phyloP scores from a whole-genome alignment of 2,329 filamentous ascomycete species.

The Ceratocystis eucalypticola region DNA sequence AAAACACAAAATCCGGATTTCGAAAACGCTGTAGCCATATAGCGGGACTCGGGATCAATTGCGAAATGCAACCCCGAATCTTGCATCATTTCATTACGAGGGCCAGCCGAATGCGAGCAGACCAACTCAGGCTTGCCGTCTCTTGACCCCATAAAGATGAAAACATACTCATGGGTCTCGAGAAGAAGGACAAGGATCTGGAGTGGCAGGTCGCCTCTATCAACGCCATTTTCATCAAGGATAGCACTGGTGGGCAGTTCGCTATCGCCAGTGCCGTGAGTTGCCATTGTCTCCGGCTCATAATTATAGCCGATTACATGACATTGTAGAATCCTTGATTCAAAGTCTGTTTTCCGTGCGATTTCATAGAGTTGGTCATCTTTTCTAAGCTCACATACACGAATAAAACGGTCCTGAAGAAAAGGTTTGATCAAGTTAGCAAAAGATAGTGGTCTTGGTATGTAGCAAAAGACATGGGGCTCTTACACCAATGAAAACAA shows the following conservation, averaged over 20 bases:
- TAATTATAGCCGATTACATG: constrained; percentile 48
- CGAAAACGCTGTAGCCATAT: constrained; percentile 56
- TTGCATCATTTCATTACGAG: constrained; percentile 35
- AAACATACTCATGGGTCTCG: constrained; percentile 58
- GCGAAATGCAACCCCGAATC: constrained; percentile 54
- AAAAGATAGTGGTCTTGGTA: neutral
- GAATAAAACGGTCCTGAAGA: constrained; percentile 57
- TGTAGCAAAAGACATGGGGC: constrained; percentile 20
- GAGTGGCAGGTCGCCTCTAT: constrained; percentile 43
- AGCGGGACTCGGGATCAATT: constrained; percentile 61
- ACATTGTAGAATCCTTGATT: constrained; percentile 63
- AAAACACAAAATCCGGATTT: constrained; percentile 59
- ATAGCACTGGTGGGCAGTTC: constrained; percentile 2
- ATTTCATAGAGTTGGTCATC: constrained; percentile 62
- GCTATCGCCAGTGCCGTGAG: neutral
- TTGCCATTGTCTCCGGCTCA: neutral
- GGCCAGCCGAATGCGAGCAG: constrained; percentile 44
- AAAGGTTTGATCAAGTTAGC: neutral
- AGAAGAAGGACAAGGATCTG: constrained; percentile 69
- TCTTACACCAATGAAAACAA: constrained; percentile 69
- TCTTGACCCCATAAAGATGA: constrained; percentile 51
- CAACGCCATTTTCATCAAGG: constrained; percentile 16
- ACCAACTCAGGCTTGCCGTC: constrained; percentile 45
- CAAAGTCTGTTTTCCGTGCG: constrained; percentile 67
- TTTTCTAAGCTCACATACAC: constrained; percentile 59